phyloP scores from a whole-genome alignment of 2,329 filamentous ascomycete genomes.

The Diaporthe destruens region DNA sequence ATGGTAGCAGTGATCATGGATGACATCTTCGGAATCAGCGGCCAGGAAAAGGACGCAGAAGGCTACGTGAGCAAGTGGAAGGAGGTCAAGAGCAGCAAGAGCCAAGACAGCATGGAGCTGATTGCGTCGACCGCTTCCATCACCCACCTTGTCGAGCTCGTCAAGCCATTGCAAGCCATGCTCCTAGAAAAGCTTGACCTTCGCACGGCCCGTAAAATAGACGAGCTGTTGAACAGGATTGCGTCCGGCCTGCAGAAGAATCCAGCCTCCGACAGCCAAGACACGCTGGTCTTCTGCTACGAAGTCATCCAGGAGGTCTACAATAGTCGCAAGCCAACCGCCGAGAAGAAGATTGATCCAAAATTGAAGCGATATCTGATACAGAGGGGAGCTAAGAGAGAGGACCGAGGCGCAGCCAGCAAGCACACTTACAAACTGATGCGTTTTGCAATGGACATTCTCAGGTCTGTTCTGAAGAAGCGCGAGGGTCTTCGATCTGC shows the following conservation, averaged over 20 bases:
- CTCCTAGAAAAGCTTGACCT: constrained; percentile 87
- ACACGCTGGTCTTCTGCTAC: constrained; percentile 94
- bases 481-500: constrained; percentile 84
- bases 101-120: constrained; percentile 96
- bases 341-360: constrained; percentile 69
- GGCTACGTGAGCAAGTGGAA: constrained; percentile 97
- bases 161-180: constrained; percentile 82
- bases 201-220: constrained; percentile 88
- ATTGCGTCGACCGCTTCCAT: constrained; percentile 87
- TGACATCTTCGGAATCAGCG: constrained; percentile 92
- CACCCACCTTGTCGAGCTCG: constrained; percentile 77
- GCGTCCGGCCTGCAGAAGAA: constrained; percentile 88
- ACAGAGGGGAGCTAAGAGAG: constrained; percentile 82
- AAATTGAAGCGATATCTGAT: constrained; percentile 81
- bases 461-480: constrained; percentile 88
- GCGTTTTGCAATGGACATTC: constrained; percentile 87
- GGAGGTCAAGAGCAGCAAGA: constrained; percentile 98
- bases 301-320: constrained; percentile 93
- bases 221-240: constrained; percentile 87
- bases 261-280: constrained; percentile 79
- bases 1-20: constrained; percentile 93
- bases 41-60: constrained; percentile 96
- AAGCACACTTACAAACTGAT: constrained; percentile 90
- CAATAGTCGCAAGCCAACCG: constrained; percentile 67
- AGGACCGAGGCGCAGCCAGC: constrained; percentile 77